phyloP scores from a whole-genome alignment of 2,329 filamentous ascomycete species.

The Sporothrix mexicana region DNA sequence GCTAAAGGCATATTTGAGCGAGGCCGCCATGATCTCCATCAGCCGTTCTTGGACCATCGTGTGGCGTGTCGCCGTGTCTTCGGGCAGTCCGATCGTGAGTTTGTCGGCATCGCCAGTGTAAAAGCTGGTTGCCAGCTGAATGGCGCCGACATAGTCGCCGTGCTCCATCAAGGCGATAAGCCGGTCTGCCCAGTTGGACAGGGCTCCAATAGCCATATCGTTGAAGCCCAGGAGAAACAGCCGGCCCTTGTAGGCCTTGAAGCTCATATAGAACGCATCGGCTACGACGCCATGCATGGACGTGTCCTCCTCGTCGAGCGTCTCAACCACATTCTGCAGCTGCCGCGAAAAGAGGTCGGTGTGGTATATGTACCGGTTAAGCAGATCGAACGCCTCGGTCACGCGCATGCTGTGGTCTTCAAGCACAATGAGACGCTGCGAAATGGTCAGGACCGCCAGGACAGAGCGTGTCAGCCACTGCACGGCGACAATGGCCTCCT shows the following conservation, averaged over 20 bases:
- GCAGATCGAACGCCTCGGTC: slow-evolving; percentile 91
- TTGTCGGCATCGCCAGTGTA: slow-evolving; percentile 92
- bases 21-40: slow-evolving; percentile 91
- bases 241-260: slow-evolving; percentile 91
- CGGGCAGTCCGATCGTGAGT: slow-evolving; percentile 89
- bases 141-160: slow-evolving; percentile 93
- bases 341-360: slow-evolving; percentile 88
- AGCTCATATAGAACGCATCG: slow-evolving; percentile 98
- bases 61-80: slow-evolving; percentile 77
- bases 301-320: slow-evolving; percentile 82
- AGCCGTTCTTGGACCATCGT: slow-evolving; percentile 85
- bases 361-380: slow-evolving; percentile 92
- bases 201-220: slow-evolving; percentile 84
- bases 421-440: slow-evolving; percentile 87
- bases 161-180: slow-evolving; percentile 93
- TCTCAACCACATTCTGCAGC: slow-evolving; percentile 82
- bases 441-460: slow-evolving; percentile 88
- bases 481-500: slow-evolving; percentile 93
- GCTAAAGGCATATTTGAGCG: slow-evolving; percentile 84
- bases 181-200: slow-evolving; percentile 97
- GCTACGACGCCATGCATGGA: slow-evolving; percentile 96
- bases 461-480: slow-evolving; percentile 97
- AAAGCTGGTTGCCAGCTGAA: slow-evolving; percentile 88
- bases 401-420: slow-evolving; percentile 84
- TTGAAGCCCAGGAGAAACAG: slow-evolving; percentile 94